A percentile compares a stretch with the other conserved stretches of the same genome.
These are phyloP conservation scores for Termitomyces sp. DNA, from an alignment of 768 basidiomycete genomes.

Conservation along the genomic window DNA sequence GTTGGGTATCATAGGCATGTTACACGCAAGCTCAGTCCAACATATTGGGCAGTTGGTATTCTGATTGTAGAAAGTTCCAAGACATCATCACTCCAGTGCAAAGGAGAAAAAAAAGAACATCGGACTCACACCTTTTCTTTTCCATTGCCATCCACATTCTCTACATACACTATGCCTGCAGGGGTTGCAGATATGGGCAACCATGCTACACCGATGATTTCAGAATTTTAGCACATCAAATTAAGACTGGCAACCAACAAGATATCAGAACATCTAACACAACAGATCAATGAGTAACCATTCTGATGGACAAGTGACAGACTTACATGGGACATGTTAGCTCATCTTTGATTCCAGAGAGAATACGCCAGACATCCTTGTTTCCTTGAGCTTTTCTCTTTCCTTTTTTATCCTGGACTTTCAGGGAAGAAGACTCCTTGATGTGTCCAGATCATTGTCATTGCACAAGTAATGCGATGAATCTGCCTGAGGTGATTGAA, in stretches of 20 bases:
- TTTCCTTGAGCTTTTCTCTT: conserved; percentile 30
- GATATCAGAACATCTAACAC: conserved; percentile 60
- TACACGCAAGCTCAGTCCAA: conserved; percentile 36
- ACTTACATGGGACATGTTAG: conserved; percentile 70
- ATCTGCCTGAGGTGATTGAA: conserved; percentile 10
- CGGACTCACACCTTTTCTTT: conserved; percentile 40
- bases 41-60: conserved; percentile 54
- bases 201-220: conserved; percentile 36
- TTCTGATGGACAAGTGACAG: neutral
- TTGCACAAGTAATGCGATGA: conserved; percentile 21
- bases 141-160: conserved; percentile 59
- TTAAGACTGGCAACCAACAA: conserved; percentile 37
- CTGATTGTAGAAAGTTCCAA: conserved; percentile 14
- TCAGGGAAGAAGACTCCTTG: conserved; percentile 6
- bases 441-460: conserved; percentile 28
- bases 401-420: conserved; percentile 31
- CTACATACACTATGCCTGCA: conserved; percentile 76
- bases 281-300: neutral
- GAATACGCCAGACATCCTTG: conserved; percentile 17
- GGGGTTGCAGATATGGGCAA: conserved; percentile 57
- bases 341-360: conserved; percentile 56
- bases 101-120: neutral
- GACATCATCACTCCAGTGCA: conserved; percentile 1
- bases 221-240: neutral
- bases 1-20: conserved; percentile 56